Evolutionary conservation across 331 rosid species (phyloP), one percentile per base, ranked within the genome.

Genomic region (Dryas integrifolia): DNA sequence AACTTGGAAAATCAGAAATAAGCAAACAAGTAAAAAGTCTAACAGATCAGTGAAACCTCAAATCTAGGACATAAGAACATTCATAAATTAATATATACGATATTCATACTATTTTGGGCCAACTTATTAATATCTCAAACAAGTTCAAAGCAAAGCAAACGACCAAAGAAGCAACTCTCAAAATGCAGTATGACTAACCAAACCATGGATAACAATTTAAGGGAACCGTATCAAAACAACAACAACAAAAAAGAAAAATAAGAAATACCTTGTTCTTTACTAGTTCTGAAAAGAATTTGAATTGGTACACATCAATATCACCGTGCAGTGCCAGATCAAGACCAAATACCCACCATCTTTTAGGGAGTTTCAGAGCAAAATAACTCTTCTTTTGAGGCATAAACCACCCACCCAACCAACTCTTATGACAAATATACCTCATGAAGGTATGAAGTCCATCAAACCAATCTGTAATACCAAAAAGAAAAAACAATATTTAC

Each of bases 391-490:
- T 95, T 80, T 95, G 97, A 60, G 96, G 97, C 93, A 95, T 89
- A 67, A 91, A 86, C 98, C 98, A 95, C 77, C 98, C 98, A 52
- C 98, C 98, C 86, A 95, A 87, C 98, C 98, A 95, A 84, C 82
- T 91, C 83, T 86, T 91, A 73, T 91, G 93, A 78, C 97, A 91
- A 77, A 95, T 87, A 78, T 81, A 89, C 90, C 97, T 85, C 92
- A 95, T 95, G 81, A 91, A 95, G 52, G 98, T 95, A 76, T 95
- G 80, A 45, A 95, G 97, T 68, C 98, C 98, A 80, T 95, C 98
- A 71, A 95, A 95, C 98, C 98, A 91, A 80, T 95, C 98, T 95
- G 85, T 56, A 60, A 78, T 68, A 53, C 76, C 79, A 74, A 61
- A 74, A 82, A 45, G 79, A 70, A 65, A 70, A 58, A 11, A 30